Evolutionary conservation across 2,329 filamentous ascomycete genomes (phyloP).

Genomic region (Leptographium lundbergii): DNA sequence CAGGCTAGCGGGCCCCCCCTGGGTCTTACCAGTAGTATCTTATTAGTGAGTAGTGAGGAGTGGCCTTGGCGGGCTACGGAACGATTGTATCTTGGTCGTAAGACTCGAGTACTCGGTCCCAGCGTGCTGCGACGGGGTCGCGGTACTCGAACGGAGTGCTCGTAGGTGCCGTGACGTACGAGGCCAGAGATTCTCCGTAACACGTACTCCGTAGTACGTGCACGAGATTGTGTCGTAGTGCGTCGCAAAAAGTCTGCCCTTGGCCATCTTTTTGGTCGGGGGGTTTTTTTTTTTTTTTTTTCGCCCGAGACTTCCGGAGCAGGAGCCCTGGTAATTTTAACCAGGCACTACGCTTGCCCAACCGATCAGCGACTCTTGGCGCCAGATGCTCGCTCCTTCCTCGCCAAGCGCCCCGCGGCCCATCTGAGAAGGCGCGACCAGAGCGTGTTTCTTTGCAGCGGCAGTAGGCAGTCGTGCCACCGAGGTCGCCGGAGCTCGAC

Average conservation of each 20-base stretch:
- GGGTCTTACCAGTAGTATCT: no score
- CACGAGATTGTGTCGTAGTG: not conserved
- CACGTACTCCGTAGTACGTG: no score
- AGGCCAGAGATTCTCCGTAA: no score
- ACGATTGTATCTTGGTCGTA: no score
- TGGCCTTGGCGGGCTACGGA: no score
- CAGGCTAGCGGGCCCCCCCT: no score
- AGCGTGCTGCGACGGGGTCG: no score
- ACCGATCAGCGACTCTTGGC: not conserved
- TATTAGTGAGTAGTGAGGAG: no score
- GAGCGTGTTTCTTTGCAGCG: not conserved
- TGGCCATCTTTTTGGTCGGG: no score
- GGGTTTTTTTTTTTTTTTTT: not conserved
- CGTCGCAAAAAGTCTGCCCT: not conserved
- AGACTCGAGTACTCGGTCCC: no score
- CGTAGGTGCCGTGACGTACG: no score
- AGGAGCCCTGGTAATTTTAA: not conserved
- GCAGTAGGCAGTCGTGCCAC: not conserved
- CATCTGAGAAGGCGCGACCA: not conserved
- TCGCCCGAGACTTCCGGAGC: not conserved
- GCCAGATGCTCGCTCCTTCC: not conserved
- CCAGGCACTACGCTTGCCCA: not conserved
- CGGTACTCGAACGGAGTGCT: no score
- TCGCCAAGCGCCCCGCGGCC: not conserved
- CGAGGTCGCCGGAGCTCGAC: not conserved